Evolutionary conservation across 176 grass and related monocot species (phyloP).

Genomic region (Phyllostachys edulis): DNA sequence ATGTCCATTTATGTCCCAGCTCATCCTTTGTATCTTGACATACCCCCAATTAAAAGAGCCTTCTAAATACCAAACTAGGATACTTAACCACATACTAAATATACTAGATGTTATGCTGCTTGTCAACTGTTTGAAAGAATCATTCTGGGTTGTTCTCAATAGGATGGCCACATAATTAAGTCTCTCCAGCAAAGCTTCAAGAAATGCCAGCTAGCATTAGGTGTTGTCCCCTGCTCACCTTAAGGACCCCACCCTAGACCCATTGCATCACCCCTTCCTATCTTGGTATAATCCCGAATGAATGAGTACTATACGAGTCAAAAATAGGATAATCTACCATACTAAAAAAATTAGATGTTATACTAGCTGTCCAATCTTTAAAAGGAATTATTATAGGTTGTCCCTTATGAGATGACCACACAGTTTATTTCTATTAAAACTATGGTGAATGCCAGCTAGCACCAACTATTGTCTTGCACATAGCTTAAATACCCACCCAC

Average conservation of each 20-base stretch:
- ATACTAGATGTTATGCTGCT: not conserved
- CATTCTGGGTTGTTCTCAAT: not conserved
- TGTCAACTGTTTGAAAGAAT: not conserved
- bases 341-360: not conserved
- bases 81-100: not conserved
- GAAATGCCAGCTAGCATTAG: not conserved
- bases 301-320: not conserved
- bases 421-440: not conserved
- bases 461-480: not conserved
- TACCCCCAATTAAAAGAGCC: too few relatives aligned
- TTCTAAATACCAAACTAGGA: too few relatives aligned
- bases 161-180: not conserved
- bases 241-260: not conserved
- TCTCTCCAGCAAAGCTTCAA: not conserved
- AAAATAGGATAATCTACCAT: not conserved
- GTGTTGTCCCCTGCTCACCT: not conserved
- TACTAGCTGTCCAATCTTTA: not conserved
- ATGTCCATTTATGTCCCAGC: too few relatives aligned
- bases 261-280: not conserved
- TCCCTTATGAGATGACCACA: not conserved
- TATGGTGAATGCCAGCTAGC: not conserved
- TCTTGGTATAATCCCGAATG: not conserved
- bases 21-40: too few relatives aligned
- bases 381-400: not conserved
- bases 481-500: not conserved